Base-by-base conservation (phyloP, 2,329 filamentous ascomycete species). In the Dothistroma pini region DNA sequence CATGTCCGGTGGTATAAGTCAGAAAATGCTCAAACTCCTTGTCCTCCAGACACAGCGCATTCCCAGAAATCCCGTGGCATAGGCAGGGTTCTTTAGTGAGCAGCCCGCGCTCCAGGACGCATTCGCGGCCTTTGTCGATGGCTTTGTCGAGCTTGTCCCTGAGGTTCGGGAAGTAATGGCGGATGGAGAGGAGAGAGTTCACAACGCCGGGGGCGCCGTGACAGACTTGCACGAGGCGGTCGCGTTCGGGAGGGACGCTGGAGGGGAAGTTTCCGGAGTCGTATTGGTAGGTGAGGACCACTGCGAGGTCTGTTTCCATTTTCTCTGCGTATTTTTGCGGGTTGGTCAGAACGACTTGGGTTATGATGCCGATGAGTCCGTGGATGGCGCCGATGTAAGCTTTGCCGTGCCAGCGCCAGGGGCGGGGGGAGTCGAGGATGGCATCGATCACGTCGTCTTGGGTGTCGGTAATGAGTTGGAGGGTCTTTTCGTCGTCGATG, bases 361-460 rank as follows among this genome's bases (percentile, higher is more conserved):
- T 86, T 59, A 91, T 80, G 71, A 89, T 89, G 4, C 88, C 86
- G 29, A 90, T 83, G 12, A 84, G 81, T 8, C 89, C 89, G 69
- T 91, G 87, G 0, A 83, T 84, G 5, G 87, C 85, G 1, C 88
- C 89, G 38, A 89, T 77, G 68, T 89, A 89, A 0, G 77, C 77
- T 66, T 84, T 84, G 14, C 81, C 83, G 61, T 85, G 82, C 84
- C 85, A 90, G 63, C 80, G 81, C 88, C 88, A 90, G 0, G 82
- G 81, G 51, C 78, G 79, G 60, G 72, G 77, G 31, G 79, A 78
- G 16, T 78, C 75, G 66, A 90, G 76, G 58, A 90, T 87, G 41
- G 81, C 81, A 35, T 84, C 79, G 22, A 85, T 81, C 0, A 90
- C 78, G 59, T 82, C 80, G 10, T 79, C 77, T 41, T 87, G 82